phyloP scores from a whole-genome alignment of 2,329 filamentous ascomycete genomes.

The Ascochyta viciae-villosae region DNA sequence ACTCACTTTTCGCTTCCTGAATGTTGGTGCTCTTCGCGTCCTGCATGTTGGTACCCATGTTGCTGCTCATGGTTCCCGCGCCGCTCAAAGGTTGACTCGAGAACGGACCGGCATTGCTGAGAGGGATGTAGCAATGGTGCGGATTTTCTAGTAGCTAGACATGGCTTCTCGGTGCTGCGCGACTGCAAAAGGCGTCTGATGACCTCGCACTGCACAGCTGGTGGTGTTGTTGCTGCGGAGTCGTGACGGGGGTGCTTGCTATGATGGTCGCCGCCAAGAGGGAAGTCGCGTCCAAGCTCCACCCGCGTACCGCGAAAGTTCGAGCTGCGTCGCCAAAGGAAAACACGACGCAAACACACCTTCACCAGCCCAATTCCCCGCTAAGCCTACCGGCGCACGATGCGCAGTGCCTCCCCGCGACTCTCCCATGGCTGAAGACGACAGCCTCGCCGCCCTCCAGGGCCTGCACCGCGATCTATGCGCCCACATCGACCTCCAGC shows the following conservation, averaged over 20 bases:
- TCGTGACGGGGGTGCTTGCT: constrained; percentile 23
- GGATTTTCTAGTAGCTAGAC: constrained; percentile 1
- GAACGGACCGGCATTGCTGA: constrained; percentile 19
- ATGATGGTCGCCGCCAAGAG: constrained; percentile 14
- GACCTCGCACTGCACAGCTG: not conserved
- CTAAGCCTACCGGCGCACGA: constrained; percentile 31
- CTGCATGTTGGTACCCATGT: constrained; percentile 44
- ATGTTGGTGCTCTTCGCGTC: constrained; percentile 47
- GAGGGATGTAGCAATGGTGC: not conserved
- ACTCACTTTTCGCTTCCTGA: constrained; percentile 46
- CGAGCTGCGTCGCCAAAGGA: constrained; percentile 26
- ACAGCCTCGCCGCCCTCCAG: constrained; percentile 78
- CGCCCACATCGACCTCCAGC: constrained; percentile 73
- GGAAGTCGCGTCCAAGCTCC: constrained; percentile 35
- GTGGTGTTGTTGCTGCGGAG: constrained; percentile 25
- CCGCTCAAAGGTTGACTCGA: constrained; percentile 11
- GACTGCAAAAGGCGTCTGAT: not conserved
- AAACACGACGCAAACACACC: constrained; percentile 33
- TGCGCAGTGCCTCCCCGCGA: constrained; percentile 36
- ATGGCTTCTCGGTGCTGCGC: not conserved
- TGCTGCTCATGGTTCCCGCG: constrained; percentile 17
- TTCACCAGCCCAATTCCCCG: constrained; percentile 9
- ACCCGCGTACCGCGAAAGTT: constrained; percentile 36
- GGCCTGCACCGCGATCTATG: constrained; percentile 85
- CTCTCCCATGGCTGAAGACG: constrained; percentile 71